Evolutionary conservation across 768 basidiomycete species (phyloP), one percentile per base, ranked within the genome.

Genomic region (Nidularia pulvinata): DNA sequence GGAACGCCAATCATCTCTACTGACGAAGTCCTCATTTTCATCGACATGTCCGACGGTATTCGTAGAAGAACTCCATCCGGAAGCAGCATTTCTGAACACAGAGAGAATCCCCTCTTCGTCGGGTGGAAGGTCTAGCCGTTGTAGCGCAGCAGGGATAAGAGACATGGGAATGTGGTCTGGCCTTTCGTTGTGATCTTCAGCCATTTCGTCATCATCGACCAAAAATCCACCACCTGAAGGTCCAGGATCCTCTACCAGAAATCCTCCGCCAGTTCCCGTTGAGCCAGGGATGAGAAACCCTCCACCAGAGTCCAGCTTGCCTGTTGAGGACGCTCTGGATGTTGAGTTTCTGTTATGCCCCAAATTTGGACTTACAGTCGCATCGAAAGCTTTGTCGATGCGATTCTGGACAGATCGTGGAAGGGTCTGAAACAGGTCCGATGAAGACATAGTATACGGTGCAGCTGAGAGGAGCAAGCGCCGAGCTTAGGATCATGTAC

Each of bases 61-160:
- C 14, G 61, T 60, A 34, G 63, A 55, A 7, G 68, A 69, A 10
- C 68, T 72, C 91, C 91, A 92, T 14, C 89, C 91, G 1, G 81
- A 73, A 0, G 88, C 86, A 2, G 92, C 91, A 55, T 88, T 90
- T 36, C 76, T 76, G 67, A 94, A 91, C 1, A 91, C 86, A 2
- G 75, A 64, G 4, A 93, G 76, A 9, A 91, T 75, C 50, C 90
- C 82, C n/a, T 79, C 77, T 61, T 93, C 91, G 64, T 91, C 85
- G 25, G 86, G 77, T 7, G 82, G 82, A 6, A 93, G 73, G 56
- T 86, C 82, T 16, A 94, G 76, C 14, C 72, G 60, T 57, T 79
- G 78, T 2, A 94, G 79, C 9, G 89, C 89, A 9, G 66, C 55
- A 3, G 90, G 84, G 43, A 93, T 73, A 19, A 74, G 66, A 10